Base-by-base conservation (phyloP, 2,329 filamentous ascomycete species). In the Monilinia vaccinii-corymbosi region DNA sequence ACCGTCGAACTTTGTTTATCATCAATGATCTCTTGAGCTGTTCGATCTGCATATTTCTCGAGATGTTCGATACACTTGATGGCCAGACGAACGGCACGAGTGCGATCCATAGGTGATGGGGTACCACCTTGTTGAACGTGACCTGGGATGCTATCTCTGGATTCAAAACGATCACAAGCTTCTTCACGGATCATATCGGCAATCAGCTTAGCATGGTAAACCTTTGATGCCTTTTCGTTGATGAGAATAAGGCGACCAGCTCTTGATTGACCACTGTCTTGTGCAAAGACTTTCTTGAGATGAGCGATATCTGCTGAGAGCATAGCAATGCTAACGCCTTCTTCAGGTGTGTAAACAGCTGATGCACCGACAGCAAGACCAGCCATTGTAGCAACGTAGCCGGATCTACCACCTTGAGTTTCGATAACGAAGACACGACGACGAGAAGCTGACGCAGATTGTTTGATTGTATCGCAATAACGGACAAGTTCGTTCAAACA, bases 391-490 rank as follows among this genome's bases (percentile, higher is more conserved):
- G 93, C 93, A 62, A 97, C 84, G 74, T 97, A 99, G 23, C 94
- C 94, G 5, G 90, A 97, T 60, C 89, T 86, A 40, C 94, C 94
- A 69, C 94, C 94, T 76, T 99, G 94, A 0, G 94, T 97, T 77
- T 99, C 94, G 58, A 99, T 93, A 57, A 99, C 92, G 75, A 99
- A 99, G 58, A 97, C 93, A 63, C 94, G 86, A 48, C 94, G 87
- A 61, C 94, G 87, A 1, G 91, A 95, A 1, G 94, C 92, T 1
- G 92, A 97, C 0, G 94, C 94, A 2, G 92, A 97, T 74, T 97
- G 94, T 75, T 95, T 91, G 75, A 97, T 97, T 70, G 92, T 93
- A 78, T 99, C 94, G 73, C 93, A 97, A 76, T 97, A 99, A 67
- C 87, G 84, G 64, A 97, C 91, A 44, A 99, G 81, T 59, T 96